These are phyloP conservation scores for Firmiana major DNA, from an alignment of 345 rosid genomes.

Conservation along the genomic window DNA sequence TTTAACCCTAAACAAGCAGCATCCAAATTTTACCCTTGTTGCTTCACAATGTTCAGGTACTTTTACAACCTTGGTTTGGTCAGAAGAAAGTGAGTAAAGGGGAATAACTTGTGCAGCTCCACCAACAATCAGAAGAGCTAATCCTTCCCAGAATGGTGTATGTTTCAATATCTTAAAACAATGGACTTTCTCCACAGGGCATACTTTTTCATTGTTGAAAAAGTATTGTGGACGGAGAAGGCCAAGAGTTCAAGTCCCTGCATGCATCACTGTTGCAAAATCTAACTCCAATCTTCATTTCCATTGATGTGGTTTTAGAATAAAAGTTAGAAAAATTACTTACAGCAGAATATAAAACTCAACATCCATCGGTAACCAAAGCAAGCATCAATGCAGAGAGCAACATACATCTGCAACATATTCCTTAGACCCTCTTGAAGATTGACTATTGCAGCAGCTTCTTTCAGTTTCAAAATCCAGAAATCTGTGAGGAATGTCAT, in stretches of 20 bases:
- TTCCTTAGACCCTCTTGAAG: background rate
- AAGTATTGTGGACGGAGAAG: background rate
- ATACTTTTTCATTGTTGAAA: background rate
- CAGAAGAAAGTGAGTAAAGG: background rate
- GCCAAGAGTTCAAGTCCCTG: background rate
- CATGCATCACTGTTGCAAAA: background rate
- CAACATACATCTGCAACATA: background rate
- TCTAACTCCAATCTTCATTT: too few relatives aligned
- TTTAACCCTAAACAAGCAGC: background rate
- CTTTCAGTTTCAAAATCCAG: background rate
- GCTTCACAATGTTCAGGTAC: background rate
- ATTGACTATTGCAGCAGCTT: background rate
- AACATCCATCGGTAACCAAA: constrained; percentile 1
- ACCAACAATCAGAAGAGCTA: background rate
- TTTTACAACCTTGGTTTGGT: background rate
- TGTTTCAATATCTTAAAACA: background rate
- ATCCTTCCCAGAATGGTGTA: constrained; percentile 4
- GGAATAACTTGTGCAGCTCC: constrained; percentile 11
- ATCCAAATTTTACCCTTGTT: background rate
- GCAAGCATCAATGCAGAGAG: background rate
- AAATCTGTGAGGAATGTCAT: background rate
- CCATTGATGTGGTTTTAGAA: background rate
- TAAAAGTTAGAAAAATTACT: background rate
- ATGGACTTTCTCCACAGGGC: background rate
- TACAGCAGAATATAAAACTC: background rate